These are phyloP conservation scores for Fusarium sp. DNA, from an alignment of 2,329 filamentous ascomycete genomes.

Conservation along the genomic window DNA sequence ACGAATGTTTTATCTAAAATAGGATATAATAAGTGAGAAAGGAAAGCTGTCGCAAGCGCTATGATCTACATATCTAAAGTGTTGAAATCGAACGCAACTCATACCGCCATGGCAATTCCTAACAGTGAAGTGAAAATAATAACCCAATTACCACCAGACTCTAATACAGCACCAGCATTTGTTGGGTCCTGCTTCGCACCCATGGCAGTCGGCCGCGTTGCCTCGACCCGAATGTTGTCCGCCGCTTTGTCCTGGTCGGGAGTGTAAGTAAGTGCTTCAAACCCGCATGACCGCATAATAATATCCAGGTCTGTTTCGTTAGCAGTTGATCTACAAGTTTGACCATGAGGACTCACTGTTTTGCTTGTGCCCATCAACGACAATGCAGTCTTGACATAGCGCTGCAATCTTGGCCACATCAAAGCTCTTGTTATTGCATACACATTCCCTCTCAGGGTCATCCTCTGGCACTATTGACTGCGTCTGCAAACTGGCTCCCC, in stretches of 20 bases:
- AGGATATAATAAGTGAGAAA: conserved; percentile 16
- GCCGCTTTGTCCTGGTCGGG: conserved; percentile 48
- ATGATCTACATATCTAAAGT: conserved; percentile 9
- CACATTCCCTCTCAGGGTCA: conserved; percentile 51
- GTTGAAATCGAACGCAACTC: background rate
- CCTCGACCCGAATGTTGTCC: conserved; percentile 51
- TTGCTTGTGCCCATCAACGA: conserved; percentile 45
- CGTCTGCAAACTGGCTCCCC: conserved; percentile 25
- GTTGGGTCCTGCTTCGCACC: conserved; percentile 1
- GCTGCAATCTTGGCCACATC: conserved; percentile 54
- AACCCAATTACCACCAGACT: background rate
- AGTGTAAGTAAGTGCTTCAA: conserved; percentile 46
- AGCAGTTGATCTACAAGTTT: background rate
- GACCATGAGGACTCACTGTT: conserved; percentile 46
- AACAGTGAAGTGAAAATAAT: conserved; percentile 15
- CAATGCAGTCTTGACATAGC: conserved; percentile 55
- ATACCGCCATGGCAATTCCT: conserved; percentile 15
- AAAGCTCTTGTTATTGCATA: conserved; percentile 56
- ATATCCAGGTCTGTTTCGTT: conserved; percentile 49
- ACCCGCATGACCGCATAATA: conserved; percentile 53
- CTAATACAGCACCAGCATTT: background rate
- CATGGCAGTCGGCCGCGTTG: conserved; percentile 44
- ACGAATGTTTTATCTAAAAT: background rate
- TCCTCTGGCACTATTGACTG: conserved; percentile 32
- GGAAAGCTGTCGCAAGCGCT: conserved; percentile 15